A percentile compares a stretch with the other conserved stretches of the same genome.
Evolutionary conservation across 2,329 filamentous ascomycete species (phyloP).

Genomic region (Calonectria pseudoturangicola): DNA sequence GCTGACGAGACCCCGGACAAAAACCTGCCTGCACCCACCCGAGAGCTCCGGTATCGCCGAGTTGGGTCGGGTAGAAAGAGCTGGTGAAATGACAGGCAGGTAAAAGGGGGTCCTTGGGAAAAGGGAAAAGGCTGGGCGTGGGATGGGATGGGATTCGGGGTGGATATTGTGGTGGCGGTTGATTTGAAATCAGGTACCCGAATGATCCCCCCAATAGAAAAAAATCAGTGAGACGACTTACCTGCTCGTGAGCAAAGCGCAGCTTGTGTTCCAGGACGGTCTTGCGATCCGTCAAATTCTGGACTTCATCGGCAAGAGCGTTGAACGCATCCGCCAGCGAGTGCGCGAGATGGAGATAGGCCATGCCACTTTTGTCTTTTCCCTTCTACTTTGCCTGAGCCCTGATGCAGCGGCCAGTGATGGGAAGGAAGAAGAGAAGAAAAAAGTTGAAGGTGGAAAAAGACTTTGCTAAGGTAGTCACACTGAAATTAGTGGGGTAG

Average conservation of each 20-base stretch:
- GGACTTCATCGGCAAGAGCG: conserved; percentile 78
- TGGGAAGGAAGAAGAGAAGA: conserved; percentile 37
- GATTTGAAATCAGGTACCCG: conserved; percentile 46
- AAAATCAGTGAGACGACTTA: conserved; percentile 61
- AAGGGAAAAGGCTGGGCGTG: conserved; percentile 40
- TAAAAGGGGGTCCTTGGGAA: conserved; percentile 26
- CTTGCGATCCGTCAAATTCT: conserved; percentile 77
- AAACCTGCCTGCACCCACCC: conserved; percentile 33
- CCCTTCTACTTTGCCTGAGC: conserved; percentile 30
- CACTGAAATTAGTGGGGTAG: conserved; percentile 33
- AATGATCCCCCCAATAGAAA: conserved; percentile 16
- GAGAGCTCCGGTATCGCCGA: conserved; percentile 54
- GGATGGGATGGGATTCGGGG: conserved; percentile 31
- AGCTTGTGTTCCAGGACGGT: conserved; percentile 80
- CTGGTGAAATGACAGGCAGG: conserved; percentile 23
- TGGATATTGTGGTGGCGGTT: conserved; percentile 29
- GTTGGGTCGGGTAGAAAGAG: conserved; percentile 35
- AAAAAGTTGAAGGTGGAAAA: conserved; percentile 37
- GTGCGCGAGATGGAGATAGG: conserved; percentile 67
- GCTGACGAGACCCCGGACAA: conserved; percentile 48
- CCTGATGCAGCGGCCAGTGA: conserved; percentile 43
- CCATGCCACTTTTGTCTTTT: conserved; percentile 57
- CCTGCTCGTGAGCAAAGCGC: conserved; percentile 80
- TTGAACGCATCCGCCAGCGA: conserved; percentile 79
- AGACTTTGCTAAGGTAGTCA: conserved; percentile 43